These are phyloP conservation scores for Phytophthora kernoviae DNA, from an alignment of 352 stramenopile genomes.

Conservation along the genomic window DNA sequence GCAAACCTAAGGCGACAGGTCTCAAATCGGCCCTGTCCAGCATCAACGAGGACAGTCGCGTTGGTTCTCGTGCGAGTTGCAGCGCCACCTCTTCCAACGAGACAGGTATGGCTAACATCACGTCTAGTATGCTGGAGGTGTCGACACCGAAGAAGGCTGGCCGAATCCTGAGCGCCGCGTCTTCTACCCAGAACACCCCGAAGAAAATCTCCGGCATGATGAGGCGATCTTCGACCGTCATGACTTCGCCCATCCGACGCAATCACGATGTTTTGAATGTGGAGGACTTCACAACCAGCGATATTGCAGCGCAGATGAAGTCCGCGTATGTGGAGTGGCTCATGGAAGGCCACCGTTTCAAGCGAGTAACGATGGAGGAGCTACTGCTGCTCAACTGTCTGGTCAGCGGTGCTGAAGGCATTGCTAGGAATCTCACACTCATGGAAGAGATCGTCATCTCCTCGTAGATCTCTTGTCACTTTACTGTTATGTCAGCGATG, in stretches of 20 bases:
- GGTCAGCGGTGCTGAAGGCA: constrained; percentile 80
- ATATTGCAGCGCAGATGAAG: constrained; percentile 78
- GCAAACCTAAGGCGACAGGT: constrained; percentile 34
- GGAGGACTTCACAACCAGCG: constrained; percentile 73
- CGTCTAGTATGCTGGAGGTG: constrained; percentile 38
- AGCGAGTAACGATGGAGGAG: constrained; percentile 83
- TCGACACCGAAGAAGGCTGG: constrained; percentile 58
- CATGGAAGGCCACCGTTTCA: constrained; percentile 74
- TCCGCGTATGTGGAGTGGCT: constrained; percentile 80
- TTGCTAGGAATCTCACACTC: constrained; percentile 68
- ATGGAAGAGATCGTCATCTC: constrained; percentile 81
- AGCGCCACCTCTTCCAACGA: constrained; percentile 38
- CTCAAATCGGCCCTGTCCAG: constrained; percentile 35
- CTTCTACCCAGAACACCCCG: constrained; percentile 37
- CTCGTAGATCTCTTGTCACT: too few relatives aligned
- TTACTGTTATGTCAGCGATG: too few relatives aligned
- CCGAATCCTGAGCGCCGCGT: constrained; percentile 22
- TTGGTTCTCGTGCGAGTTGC: constrained; percentile 19
- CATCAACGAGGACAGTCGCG: constrained; percentile 42
- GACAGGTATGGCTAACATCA: constrained; percentile 34
- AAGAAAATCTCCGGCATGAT: constrained; percentile 19
- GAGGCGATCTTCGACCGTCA: constrained; percentile 34
- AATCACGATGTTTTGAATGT: constrained; percentile 85
- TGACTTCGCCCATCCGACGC: constrained; percentile 68
- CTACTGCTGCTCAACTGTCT: constrained; percentile 83